These are phyloP conservation scores for Petunia secreta DNA, from an alignment of 257 asterid genomes.

Conservation along the genomic window DNA sequence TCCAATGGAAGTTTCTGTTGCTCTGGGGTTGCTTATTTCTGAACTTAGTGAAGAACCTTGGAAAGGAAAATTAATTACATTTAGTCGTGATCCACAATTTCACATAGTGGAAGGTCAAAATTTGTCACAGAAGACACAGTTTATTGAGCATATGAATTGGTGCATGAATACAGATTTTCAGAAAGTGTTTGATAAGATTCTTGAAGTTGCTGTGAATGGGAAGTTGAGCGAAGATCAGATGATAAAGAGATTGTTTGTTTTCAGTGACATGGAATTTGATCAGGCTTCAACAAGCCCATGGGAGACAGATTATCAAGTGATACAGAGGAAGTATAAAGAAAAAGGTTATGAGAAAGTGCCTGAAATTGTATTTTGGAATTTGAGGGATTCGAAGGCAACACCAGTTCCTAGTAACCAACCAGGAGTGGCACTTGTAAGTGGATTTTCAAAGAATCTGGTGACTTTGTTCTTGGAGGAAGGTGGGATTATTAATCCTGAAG, in stretches of 20 bases:
- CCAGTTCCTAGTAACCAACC: not conserved
- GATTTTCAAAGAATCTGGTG: not conserved
- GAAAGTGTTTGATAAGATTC: conserved; percentile 27
- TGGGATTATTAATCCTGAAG: not conserved
- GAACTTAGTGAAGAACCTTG: not conserved
- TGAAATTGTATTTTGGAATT: not conserved
- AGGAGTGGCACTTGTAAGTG: not conserved
- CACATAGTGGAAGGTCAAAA: not conserved
- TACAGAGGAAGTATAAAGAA: not conserved
- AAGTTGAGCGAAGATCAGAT: conserved; percentile 3
- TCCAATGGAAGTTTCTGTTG: not conserved
- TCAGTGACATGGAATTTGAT: conserved; percentile 33
- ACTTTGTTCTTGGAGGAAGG: not conserved
- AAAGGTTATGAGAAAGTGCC: not conserved
- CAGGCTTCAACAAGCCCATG: conserved; percentile 16
- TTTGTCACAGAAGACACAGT: not conserved
- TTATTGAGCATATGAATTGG: not conserved
- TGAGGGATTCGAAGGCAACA: not conserved
- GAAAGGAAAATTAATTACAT: too few species aligned
- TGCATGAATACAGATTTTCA: conserved; percentile 13
- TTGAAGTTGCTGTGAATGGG: conserved; percentile 26
- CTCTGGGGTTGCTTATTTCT: not conserved
- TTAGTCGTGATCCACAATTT: not conserved
- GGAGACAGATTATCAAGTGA: conserved; percentile 24
- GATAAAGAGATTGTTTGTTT: conserved; percentile 31